phyloP scores from a whole-genome alignment of 1,284 basidiomycete species.

The Fomitiporia mediterranea region DNA sequence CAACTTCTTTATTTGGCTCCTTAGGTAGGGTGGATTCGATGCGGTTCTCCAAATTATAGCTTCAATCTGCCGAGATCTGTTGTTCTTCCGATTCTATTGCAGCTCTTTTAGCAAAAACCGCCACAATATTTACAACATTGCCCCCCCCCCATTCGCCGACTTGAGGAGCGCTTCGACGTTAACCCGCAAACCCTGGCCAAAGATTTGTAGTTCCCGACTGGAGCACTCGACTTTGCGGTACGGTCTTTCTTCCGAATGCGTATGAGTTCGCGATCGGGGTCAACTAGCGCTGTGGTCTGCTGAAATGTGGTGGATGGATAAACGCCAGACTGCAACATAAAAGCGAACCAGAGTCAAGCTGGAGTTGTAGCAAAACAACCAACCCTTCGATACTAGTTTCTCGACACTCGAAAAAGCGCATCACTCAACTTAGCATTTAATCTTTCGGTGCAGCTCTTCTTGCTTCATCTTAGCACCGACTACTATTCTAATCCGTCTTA shows the following conservation, averaged over 20 bases:
- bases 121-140: too few species aligned
- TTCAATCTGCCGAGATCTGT: neutral
- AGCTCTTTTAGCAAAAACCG: neutral
- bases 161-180: too few species aligned
- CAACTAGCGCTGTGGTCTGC: neutral
- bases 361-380: too few species aligned
- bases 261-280: neutral
- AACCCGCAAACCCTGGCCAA: neutral
- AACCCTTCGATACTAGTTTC: neutral
- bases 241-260: neutral
- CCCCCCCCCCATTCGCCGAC: too few species aligned
- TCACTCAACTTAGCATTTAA: neutral
- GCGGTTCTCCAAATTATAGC: too few species aligned
- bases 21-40: neutral
- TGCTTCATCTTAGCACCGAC: neutral
- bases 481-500: neutral
- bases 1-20: neutral
- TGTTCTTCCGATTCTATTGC: neutral
- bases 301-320: neutral
- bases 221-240: neutral
- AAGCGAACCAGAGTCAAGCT: too few species aligned
- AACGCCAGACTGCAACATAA: conserved; percentile 6
- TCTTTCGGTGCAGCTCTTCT: neutral
- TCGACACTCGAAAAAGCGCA: neutral
- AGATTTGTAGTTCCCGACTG: neutral